Evolutionary conservation across 2,329 filamentous ascomycete species (phyloP).

Genomic region (Paecilomyces variotii): DNA sequence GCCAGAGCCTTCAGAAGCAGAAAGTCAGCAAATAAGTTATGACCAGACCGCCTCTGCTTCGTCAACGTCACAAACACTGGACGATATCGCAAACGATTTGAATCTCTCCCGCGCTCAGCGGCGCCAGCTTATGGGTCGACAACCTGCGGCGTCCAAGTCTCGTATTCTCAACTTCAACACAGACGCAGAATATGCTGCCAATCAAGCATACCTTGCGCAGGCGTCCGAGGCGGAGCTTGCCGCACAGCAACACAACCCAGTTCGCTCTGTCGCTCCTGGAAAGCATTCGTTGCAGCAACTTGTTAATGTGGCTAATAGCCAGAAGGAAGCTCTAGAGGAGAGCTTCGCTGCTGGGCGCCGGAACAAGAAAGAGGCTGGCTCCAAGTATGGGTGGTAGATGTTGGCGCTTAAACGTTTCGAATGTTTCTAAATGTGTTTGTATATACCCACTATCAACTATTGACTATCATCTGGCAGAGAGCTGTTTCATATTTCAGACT

Average conservation of each 20-base stretch:
- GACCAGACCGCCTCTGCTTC: background rate
- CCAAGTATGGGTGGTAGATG: slow-evolving; percentile 69
- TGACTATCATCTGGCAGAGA: background rate
- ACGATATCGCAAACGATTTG: slow-evolving; percentile 65
- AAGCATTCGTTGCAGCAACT: slow-evolving; percentile 87
- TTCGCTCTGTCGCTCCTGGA: slow-evolving; percentile 72
- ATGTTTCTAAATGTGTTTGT: background rate
- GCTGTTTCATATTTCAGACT: background rate
- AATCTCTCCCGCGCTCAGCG: slow-evolving; percentile 69
- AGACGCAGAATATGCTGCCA: slow-evolving; percentile 76
- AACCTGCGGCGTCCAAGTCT: slow-evolving; percentile 42
- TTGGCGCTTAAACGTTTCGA: background rate
- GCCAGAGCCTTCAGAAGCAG: slow-evolving; percentile 4
- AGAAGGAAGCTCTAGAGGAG: slow-evolving; percentile 83
- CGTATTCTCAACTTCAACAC: slow-evolving; percentile 82
- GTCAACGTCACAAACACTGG: slow-evolving; percentile 48
- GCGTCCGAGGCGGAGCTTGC: slow-evolving; percentile 48
- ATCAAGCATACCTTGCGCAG: slow-evolving; percentile 66
- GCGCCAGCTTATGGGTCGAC: slow-evolving; percentile 77
- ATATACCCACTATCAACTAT: background rate
- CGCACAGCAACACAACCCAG: slow-evolving; percentile 63
- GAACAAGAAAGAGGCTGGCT: slow-evolving; percentile 74
- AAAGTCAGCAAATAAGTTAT: background rate
- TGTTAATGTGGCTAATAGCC: slow-evolving; percentile 71
- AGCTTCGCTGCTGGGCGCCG: slow-evolving; percentile 75